Percentiles rank a stretch among this genome's conserved stretches.
Evolutionary conservation across 1,139 yeast genomes (phyloP).

Genomic region (Diutina siamensis): DNA sequence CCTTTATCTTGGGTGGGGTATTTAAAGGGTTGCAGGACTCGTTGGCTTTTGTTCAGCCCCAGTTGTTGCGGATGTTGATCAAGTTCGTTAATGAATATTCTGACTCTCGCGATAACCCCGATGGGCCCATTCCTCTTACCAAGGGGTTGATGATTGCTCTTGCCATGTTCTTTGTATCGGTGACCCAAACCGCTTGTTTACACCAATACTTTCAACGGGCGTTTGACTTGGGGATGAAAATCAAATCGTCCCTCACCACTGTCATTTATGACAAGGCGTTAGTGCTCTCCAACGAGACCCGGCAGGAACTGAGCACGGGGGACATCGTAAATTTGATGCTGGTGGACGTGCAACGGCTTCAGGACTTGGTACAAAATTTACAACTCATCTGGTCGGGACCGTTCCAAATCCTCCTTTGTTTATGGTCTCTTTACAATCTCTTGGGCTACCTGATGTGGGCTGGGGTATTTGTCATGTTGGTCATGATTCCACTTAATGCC

Average conservation of each 20-base stretch:
- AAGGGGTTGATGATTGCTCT: constrained; percentile 76
- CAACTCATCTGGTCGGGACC: constrained; percentile 96
- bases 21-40: constrained; percentile 73
- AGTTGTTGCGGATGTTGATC: constrained; percentile 63
- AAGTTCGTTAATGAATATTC: constrained; percentile 73
- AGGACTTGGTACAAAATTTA: constrained; percentile 78
- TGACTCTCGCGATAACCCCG: constrained; percentile 20
- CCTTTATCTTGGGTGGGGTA: constrained; percentile 60
- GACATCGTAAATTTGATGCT: constrained; percentile 96
- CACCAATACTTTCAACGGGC: constrained; percentile 91
- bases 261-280: constrained; percentile 74
- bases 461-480: constrained; percentile 73
- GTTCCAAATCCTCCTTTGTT: constrained; percentile 75
- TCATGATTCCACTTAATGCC: constrained; percentile 82
- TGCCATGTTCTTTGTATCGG: constrained; percentile 75
- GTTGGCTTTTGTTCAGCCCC: constrained; percentile 84
- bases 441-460: constrained; percentile 96
- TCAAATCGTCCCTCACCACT: constrained; percentile 70
- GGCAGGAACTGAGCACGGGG: constrained; percentile 77
- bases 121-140: constrained; percentile 45
- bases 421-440: constrained; percentile 60
- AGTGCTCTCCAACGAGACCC: constrained; percentile 73
- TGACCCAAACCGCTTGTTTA: constrained; percentile 70
- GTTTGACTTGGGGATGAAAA: constrained; percentile 83
- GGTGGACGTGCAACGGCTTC: constrained; percentile 89